A percentile compares a stretch with the other conserved stretches of the same genome.
phyloP scores from a whole-genome alignment of 768 basidiomycete genomes.

The Pleurotus djamor region DNA sequence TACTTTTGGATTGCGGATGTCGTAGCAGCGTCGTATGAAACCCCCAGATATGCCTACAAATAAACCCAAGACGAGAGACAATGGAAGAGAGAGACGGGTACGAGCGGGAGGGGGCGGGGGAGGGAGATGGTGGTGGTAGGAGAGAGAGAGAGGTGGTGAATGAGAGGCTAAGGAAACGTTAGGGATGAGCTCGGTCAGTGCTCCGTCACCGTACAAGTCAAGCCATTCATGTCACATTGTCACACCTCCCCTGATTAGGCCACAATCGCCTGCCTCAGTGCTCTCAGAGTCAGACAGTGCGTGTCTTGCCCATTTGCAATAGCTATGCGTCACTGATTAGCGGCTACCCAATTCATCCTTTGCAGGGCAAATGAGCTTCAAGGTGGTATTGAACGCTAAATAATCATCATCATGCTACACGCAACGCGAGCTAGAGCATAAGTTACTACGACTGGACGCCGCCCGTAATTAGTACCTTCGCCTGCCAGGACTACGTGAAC shows the following conservation, averaged over 20 bases:
- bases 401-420: neutral
- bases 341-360: neutral
- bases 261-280: neutral
- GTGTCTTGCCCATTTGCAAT: too few relatives aligned
- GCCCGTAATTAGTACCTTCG: constrained; percentile 46
- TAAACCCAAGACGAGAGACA: neutral
- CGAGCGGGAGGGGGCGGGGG: neutral
- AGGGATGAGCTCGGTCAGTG: constrained; percentile 7
- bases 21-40: neutral
- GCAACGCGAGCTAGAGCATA: neutral
- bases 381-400: neutral
- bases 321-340: too few relatives aligned
- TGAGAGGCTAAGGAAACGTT: neutral
- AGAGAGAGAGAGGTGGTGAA: neutral
- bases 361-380: neutral
- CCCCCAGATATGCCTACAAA: neutral
- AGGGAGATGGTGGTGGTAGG: neutral
- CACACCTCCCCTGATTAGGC: neutral
- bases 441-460: neutral
- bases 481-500: constrained; percentile 69
- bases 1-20: neutral
- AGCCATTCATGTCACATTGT: constrained; percentile 8
- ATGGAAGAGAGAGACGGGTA: neutral
- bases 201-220: constrained; percentile 6
- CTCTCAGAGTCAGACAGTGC: too few relatives aligned